phyloP scores from a whole-genome alignment of 768 basidiomycete species.

The Psilocybe azurescens region DNA sequence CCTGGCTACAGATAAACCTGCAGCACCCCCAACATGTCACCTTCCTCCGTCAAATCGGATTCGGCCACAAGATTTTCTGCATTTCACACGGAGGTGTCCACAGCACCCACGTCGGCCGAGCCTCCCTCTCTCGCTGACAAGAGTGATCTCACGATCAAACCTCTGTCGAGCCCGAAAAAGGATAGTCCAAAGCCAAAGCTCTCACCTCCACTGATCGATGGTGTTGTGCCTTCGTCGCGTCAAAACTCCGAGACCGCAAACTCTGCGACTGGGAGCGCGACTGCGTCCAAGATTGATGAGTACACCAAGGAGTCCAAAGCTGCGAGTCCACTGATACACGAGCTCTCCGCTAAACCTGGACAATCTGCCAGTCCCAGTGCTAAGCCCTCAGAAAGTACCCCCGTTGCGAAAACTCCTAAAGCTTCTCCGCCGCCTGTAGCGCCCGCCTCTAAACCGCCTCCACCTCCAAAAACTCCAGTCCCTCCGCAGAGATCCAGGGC shows the following conservation, averaged over 20 bases:
- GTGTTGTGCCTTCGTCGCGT: neutral
- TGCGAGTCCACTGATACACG: neutral
- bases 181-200: neutral
- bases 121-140: slow-evolving; percentile 7
- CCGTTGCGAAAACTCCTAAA: neutral
- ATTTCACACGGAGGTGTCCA: slow-evolving; percentile 9
- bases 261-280: neutral
- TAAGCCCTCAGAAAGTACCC: neutral
- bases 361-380: neutral
- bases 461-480: neutral
- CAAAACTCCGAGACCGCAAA: neutral
- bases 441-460: neutral
- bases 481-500: neutral
- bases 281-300: neutral
- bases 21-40: neutral
- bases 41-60: slow-evolving; percentile 10
- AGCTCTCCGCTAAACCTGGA: neutral
- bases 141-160: slow-evolving; percentile 6
- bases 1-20: neutral
- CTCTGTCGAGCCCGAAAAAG: neutral
- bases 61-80: slow-evolving; percentile 9
- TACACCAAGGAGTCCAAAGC: neutral
- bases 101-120: slow-evolving; percentile 18
- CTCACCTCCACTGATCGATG: neutral
- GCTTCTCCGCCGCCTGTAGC: neutral